Evolutionary conservation across 106 monocot genomes (phyloP).

Genomic region (Xerophyta viscosa): DNA sequence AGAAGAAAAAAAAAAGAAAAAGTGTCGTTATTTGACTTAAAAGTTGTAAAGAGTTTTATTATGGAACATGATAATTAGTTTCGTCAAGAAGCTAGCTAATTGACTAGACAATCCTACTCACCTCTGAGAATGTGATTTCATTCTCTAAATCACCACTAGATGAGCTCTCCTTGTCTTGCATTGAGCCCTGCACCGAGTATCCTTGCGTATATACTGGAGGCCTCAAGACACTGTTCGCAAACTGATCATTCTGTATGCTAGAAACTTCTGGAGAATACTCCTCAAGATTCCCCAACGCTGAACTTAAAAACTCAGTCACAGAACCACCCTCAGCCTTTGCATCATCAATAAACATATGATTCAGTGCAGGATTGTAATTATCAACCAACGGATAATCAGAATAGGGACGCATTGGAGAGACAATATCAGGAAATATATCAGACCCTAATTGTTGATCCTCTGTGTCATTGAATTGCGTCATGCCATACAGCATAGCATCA

Average conservation of each 20-base stretch:
- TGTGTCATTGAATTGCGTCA: conserved; percentile 3
- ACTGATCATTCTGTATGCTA: conserved; percentile 1
- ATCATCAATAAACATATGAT: not conserved
- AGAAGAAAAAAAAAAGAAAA: not conserved
- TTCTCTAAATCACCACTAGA: not conserved
- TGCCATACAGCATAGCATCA: not conserved
- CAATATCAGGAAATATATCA: conserved; percentile 1
- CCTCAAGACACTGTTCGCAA: not conserved
- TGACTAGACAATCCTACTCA: too few relatives aligned
- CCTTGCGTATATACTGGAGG: not conserved
- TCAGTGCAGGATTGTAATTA: not conserved
- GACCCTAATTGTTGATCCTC: conserved; percentile 4
- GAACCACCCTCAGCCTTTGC: conserved; percentile 6
- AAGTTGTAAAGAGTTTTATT: not conserved
- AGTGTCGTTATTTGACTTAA: not conserved
- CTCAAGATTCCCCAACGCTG: conserved; percentile 19
- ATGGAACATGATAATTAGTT: too few relatives aligned
- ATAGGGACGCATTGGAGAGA: not conserved
- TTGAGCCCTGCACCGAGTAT: not conserved
- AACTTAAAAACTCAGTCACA: conserved; percentile 16
- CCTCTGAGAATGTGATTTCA: not conserved
- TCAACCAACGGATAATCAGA: not conserved
- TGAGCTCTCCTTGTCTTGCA: not conserved
- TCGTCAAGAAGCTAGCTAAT: too few relatives aligned
- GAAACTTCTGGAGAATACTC: conserved; percentile 8